Evolutionary conservation across 768 basidiomycete genomes (phyloP).

Genomic region (Boletellus emodensis): DNA sequence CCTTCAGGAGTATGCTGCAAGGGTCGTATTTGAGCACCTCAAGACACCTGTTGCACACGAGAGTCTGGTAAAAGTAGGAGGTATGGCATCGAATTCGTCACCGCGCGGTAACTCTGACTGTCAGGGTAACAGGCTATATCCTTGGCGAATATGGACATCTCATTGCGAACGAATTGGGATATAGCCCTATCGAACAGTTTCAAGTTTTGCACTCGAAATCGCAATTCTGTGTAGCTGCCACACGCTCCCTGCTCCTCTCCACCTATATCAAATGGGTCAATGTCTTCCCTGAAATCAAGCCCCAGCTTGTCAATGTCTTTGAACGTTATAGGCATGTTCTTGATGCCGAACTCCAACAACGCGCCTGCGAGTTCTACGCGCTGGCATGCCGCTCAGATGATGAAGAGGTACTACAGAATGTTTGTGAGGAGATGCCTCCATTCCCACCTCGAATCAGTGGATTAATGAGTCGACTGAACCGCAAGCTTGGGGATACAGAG

Average conservation of each 20-base stretch:
- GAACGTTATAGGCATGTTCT: constrained; percentile 97
- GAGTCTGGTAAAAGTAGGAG: constrained; percentile 93
- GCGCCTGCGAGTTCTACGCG: constrained; percentile 96
- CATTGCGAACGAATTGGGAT: constrained; percentile 91
- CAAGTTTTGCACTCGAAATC: constrained; percentile 90
- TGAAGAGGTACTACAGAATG: constrained; percentile 87
- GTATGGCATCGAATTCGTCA: constrained; percentile 38
- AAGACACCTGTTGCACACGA: constrained; percentile 84
- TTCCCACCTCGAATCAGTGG: constrained; percentile 95
- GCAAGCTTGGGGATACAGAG: constrained; percentile 87
- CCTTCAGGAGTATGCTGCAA: constrained; percentile 92
- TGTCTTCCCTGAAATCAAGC: constrained; percentile 97
- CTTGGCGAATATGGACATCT: constrained; percentile 98
- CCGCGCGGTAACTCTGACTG: constrained; percentile 9
- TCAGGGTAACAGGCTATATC: constrained; percentile 71
- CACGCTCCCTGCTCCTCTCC: constrained; percentile 87
- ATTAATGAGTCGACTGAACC: constrained; percentile 79
- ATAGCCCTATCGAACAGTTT: constrained; percentile 93
- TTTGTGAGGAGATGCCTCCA: constrained; percentile 99
- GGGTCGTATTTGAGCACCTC: constrained; percentile 86
- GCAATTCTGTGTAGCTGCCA: constrained; percentile 88
- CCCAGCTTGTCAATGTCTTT: constrained; percentile 89
- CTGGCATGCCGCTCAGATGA: constrained; percentile 82
- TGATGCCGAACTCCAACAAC: constrained; percentile 95
- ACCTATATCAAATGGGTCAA: constrained; percentile 99